phyloP scores from a whole-genome alignment of 139 green algal genomes.

The Chlorella sp. region DNA sequence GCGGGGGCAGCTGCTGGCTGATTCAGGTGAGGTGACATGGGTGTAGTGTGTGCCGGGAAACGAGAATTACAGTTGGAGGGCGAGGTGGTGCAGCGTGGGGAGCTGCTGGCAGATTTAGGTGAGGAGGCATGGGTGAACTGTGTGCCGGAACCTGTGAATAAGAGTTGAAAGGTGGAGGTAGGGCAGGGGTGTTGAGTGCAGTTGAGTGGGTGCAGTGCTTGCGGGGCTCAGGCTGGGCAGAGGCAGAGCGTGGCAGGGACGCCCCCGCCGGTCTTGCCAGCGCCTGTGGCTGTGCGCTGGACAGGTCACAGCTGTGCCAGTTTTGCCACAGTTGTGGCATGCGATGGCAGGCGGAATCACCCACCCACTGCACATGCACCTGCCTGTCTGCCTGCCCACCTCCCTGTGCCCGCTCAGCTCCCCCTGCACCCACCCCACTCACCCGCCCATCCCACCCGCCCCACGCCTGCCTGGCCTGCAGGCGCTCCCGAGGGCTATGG shows the following conservation, averaged over 20 bases:
- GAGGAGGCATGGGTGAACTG: no score
- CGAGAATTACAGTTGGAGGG: no score
- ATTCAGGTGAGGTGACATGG: constrained; percentile 62
- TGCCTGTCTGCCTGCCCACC: background rate
- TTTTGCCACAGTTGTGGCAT: no score
- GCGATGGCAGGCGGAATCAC: background rate
- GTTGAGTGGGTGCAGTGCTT: no score
- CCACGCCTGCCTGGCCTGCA: background rate
- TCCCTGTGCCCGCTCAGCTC: background rate
- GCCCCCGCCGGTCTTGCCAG: background rate
- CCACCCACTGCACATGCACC: background rate
- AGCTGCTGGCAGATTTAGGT: no score
- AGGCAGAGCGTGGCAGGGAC: background rate
- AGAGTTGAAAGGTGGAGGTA: constrained; percentile 75
- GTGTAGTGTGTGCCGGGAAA: no score
- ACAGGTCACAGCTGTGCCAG: background rate
- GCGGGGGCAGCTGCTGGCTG: constrained; percentile 75
- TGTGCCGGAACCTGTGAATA: no score
- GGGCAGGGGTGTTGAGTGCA: constrained; percentile 47
- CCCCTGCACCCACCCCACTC: background rate
- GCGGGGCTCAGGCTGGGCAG: no score
- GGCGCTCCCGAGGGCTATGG: constrained; percentile 65
- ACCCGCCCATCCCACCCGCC: no score
- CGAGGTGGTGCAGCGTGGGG: no score
- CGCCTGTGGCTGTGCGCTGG: background rate